Base-by-base conservation (phyloP, 1,284 basidiomycete species). In the Sanghuangporus baumii region DNA sequence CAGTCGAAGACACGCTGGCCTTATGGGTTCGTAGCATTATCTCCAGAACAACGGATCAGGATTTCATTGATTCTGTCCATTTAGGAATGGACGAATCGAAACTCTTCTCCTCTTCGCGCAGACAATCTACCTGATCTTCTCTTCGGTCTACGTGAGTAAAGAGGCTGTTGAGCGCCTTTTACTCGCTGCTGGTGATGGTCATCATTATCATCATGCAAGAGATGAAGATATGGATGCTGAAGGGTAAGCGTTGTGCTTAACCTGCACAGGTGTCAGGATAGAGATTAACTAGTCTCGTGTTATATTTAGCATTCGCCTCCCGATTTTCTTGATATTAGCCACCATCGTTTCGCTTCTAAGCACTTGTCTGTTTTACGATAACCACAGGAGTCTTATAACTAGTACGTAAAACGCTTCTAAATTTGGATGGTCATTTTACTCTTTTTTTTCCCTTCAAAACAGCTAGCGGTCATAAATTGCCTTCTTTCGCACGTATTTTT, bases 121-220 rank as follows among this genome's bases (percentile, higher is more conserved):
- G 72, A 85, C 87, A 14, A 87, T 96, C 20, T 97, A 95, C 75
- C 79, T 98, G 61, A 85, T 96, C 72, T 97, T 98, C 71, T 84
- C 93, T 0, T 88, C 92, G 0, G 87, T 96, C 6, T 98, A 97
- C 74, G 89, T 96, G 26, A 94, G 91, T 71, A 98, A 97, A 71
- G 95, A 98, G 78, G 90, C 92, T 0, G 78, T 97, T 2, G 93
- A 95, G 74, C 91, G 93, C 71, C 72, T 93, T 40, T 71, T 94
- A 6, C 79, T 94, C 62, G 84, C 77, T 65, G 80, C 73, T 59
- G 87, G 80, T 62, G 84, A 85, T 54, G 84, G 84, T 0, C 86
- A 89, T 67, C 84, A 87, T 68, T 85, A 85, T 67, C 85, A 86
- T 69, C 76, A n/a, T n/a, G n/a, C 78, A 65, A 78, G 78, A 0